These are phyloP conservation scores for Stephania cephalantha DNA, from an alignment of 164 flowering plant genomes.

Conservation along the genomic window DNA sequence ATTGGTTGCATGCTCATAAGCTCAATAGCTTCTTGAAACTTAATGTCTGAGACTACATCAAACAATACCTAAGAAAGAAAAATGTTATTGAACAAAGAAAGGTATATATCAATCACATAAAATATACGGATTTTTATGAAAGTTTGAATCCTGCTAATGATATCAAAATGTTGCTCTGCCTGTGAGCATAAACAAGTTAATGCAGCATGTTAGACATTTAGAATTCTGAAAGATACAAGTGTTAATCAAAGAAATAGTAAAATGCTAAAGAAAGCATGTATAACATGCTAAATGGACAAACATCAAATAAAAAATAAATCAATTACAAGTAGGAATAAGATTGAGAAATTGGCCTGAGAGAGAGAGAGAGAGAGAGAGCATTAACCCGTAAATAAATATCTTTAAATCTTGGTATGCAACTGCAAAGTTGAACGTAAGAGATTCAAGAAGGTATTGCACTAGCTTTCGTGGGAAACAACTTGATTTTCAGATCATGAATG, in stretches of 20 bases:
- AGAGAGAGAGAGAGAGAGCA: not conserved
- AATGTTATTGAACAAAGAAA: not conserved
- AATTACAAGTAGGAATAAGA: not conserved
- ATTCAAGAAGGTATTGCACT: too few relatives aligned
- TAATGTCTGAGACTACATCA: slow-evolving; percentile 90
- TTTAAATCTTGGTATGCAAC: not conserved
- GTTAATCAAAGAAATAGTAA: not conserved
- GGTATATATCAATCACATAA: not conserved
- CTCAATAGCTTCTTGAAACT: slow-evolving; percentile 84
- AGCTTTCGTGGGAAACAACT: too few relatives aligned
- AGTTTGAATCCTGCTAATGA: not conserved
- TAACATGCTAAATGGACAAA: not conserved
- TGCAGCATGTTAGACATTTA: not conserved
- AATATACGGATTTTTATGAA: not conserved
- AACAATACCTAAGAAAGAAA: slow-evolving; percentile 70
- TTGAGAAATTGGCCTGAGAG: not conserved
- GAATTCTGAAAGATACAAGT: not conserved
- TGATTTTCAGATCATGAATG: too few relatives aligned
- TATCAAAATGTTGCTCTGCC: not conserved
- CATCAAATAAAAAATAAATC: not conserved
- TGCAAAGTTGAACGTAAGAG: too few relatives aligned
- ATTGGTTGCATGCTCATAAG: slow-evolving; percentile 94
- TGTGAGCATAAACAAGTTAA: not conserved
- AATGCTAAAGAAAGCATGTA: not conserved
- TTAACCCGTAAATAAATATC: not conserved